These are phyloP conservation scores for Sugiyamaella marilandica DNA, from an alignment of 805 yeast genomes.

Conservation along the genomic window DNA sequence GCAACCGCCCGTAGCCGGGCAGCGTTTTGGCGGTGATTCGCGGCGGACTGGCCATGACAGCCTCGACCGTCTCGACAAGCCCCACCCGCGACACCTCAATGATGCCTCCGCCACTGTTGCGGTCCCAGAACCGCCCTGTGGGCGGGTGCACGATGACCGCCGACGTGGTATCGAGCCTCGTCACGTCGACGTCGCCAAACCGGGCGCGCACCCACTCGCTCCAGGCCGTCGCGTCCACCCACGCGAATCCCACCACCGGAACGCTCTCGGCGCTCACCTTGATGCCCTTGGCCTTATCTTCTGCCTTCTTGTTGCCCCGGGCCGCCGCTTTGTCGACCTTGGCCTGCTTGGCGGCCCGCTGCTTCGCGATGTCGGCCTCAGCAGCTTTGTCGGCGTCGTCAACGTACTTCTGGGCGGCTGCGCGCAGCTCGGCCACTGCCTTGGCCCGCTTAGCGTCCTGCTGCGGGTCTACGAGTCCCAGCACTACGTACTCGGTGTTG, in stretches of 20 bases:
- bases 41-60: slow-evolving; percentile 12
- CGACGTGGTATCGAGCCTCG: slow-evolving; percentile 13
- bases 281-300: slow-evolving; percentile 27
- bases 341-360: slow-evolving; percentile 29
- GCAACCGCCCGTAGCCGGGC: slow-evolving; percentile 8
- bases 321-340: slow-evolving; percentile 32
- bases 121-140: slow-evolving; percentile 32
- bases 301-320: slow-evolving; percentile 30
- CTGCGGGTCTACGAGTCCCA: slow-evolving; percentile 31
- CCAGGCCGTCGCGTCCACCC: slow-evolving; percentile 35
- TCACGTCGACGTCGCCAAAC: slow-evolving; percentile 24
- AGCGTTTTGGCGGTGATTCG: slow-evolving; percentile 12
- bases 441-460: slow-evolving; percentile 21
- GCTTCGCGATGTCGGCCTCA: slow-evolving; percentile 25
- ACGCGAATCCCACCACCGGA: slow-evolving; percentile 32
- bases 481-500: slow-evolving; percentile 28
- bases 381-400: slow-evolving; percentile 23
- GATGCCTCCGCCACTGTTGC: slow-evolving; percentile 20
- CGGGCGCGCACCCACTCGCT: slow-evolving; percentile 31
- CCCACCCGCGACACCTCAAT: slow-evolving; percentile 23
- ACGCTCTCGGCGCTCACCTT: slow-evolving; percentile 23
- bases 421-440: slow-evolving; percentile 28
- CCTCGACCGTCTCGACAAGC: slow-evolving; percentile 21
- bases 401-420: slow-evolving; percentile 28
- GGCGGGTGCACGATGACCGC: slow-evolving; percentile 29